These are phyloP conservation scores for Corylus americana DNA, from an alignment of 306 rosid species.

Conservation along the genomic window DNA sequence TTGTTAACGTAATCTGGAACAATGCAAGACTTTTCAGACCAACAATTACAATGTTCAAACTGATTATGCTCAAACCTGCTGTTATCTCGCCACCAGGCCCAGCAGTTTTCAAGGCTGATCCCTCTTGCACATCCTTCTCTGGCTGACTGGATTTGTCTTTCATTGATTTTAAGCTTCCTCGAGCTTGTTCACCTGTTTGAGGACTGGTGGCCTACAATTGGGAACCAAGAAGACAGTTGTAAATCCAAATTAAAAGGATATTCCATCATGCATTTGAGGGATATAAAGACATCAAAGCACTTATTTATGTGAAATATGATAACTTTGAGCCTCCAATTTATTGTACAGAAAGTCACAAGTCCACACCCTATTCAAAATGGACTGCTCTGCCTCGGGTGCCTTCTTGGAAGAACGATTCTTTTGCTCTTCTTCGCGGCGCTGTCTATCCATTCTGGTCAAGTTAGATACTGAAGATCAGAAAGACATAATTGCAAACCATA, in stretches of 20 bases:
- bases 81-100: conserved; percentile 97
- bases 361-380: conserved; percentile 67
- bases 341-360: neutral
- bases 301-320: too few relatives aligned
- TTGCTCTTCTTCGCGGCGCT: conserved; percentile 90
- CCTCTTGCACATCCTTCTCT: conserved; percentile 77
- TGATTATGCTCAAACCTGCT: conserved; percentile 58
- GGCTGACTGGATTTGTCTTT: conserved; percentile 83
- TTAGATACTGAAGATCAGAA: neutral
- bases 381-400: conserved; percentile 82
- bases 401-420: conserved; percentile 71
- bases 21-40: neutral
- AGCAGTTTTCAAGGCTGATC: conserved; percentile 90
- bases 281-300: too few relatives aligned
- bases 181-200: conserved; percentile 62
- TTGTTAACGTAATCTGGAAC: too few relatives aligned
- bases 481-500: neutral
- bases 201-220: conserved; percentile 76
- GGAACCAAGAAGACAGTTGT: neutral
- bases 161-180: conserved; percentile 83
- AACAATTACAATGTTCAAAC: conserved; percentile 1
- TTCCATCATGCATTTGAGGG: too few relatives aligned
- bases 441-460: conserved; percentile 83
- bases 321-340: too few relatives aligned
- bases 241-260: too few relatives aligned